A percentile compares a stretch with the other conserved stretches of the same genome.
phyloP scores from a whole-genome alignment of 108 stramenopile genomes.

The Pinguiococcus pyrenoidosus region DNA sequence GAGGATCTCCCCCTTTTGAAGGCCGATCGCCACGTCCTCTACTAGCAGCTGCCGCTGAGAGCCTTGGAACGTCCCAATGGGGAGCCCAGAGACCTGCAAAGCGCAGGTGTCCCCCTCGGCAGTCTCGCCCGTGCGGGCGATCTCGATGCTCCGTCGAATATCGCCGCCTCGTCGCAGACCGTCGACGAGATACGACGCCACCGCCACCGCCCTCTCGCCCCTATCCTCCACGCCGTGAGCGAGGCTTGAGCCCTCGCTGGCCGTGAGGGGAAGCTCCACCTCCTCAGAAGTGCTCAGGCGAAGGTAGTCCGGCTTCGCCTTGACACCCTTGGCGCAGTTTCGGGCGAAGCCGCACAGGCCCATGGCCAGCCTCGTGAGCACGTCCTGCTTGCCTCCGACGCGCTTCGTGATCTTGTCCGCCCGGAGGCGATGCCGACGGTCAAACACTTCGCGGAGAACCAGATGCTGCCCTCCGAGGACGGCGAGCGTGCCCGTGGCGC shows the following conservation, averaged over 20 bases:
- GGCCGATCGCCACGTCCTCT: no score
- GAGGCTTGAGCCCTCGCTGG: neutral
- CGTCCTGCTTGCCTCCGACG: neutral
- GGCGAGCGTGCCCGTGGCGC: constrained; percentile 14
- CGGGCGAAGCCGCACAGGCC: neutral
- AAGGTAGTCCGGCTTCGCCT: neutral
- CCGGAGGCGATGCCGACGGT: constrained; percentile 5
- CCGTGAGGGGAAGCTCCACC: neutral
- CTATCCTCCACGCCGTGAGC: neutral
- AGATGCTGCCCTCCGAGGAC: constrained; percentile 13
- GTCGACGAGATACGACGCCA: no score
- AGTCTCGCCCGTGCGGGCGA: constrained; percentile 23
- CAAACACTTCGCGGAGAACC: constrained; percentile 16
- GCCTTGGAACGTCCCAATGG: no score
- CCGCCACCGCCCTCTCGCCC: no score
- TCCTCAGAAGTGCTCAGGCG: neutral
- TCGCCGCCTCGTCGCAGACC: no score
- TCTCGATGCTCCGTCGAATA: constrained; percentile 1
- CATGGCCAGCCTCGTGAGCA: neutral
- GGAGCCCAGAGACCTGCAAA: no score
- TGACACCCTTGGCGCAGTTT: neutral
- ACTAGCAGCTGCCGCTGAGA: no score
- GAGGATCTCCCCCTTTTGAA: no score
- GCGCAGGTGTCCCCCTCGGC: no score
- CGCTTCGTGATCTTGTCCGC: constrained; percentile 1